These are phyloP conservation scores for Metschnikowia koreensis DNA, from an alignment of 805 yeast genomes.

Conservation along the genomic window DNA sequence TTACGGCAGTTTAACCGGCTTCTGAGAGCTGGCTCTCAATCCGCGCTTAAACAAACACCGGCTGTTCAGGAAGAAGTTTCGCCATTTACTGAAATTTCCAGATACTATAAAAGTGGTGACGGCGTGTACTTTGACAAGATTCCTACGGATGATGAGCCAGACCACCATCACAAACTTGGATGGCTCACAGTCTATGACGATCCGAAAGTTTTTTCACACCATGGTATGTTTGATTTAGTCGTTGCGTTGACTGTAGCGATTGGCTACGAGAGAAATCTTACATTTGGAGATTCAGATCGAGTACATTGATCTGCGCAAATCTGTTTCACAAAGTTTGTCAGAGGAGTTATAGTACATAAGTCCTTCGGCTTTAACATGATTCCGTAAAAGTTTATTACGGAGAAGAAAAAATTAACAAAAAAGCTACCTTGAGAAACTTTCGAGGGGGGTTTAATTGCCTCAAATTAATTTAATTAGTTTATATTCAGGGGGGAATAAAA, in stretches of 20 bases:
- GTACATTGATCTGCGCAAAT: too few species aligned
- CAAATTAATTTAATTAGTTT: too few species aligned
- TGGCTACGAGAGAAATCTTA: conserved; percentile 35
- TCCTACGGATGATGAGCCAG: conserved; percentile 62
- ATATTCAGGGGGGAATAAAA: too few species aligned
- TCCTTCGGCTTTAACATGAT: too few species aligned
- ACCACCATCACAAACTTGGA: conserved; percentile 52
- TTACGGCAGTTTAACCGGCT: conserved; percentile 32
- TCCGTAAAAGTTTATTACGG: too few species aligned
- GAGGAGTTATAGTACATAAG: too few species aligned
- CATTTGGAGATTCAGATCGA: neutral
- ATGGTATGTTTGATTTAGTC: conserved; percentile 54
- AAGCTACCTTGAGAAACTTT: too few species aligned
- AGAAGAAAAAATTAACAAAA: too few species aligned
- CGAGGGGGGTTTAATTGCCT: too few species aligned
- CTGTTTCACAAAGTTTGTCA: too few species aligned
- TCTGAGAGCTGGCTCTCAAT: conserved; percentile 10
- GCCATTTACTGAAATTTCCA: conserved; percentile 21
- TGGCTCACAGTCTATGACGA: conserved; percentile 65
- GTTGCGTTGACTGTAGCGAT: conserved; percentile 54
- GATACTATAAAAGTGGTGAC: conserved; percentile 50
- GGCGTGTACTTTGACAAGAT: conserved; percentile 43
- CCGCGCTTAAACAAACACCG: neutral
- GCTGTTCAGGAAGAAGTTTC: conserved; percentile 4
- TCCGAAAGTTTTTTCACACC: conserved; percentile 1